Base-by-base conservation (phyloP, 2,329 filamentous ascomycete species). In the Beauveria asiatica region DNA sequence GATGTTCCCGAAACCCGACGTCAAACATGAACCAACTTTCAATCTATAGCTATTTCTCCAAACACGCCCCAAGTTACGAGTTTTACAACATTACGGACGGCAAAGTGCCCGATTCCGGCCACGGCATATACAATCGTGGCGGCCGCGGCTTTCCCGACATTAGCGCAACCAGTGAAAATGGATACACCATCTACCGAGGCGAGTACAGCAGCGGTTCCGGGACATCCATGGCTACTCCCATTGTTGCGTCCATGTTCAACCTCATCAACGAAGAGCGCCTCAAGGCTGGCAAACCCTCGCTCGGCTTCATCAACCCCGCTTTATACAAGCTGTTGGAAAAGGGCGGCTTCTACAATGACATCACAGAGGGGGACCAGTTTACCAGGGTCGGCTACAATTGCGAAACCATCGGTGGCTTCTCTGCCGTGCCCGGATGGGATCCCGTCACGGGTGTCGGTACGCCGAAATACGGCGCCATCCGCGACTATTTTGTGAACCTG, bases 81-180 rank as follows among this genome's bases (percentile, higher is more conserved):
- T 46, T 59, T 33, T 63, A 75, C 6, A 80, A 75, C 64, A 79
- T 70, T 63, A 1, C 33, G 33, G 33, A 37, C 3, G 33, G 33
- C 33, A 37, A 37, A 37, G 11, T 37, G 33, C 33, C 33, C 33
- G 33, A 37, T 37, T 37, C 33, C 11, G 33, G 33, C 2, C 33
- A 37, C 33, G 33, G 33, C 33, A 37, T 37, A 37, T 37, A 37
- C 33, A 37, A 37, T 37, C 33, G 33, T 6, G 33, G 33, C 16
- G 73, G 74, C 7, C 70, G 75, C 46, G 74, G 67, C 1, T 76
- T 73, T 51, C 74, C 75, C 1, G 75, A 76, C 56, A 66, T 77
- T 8, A 65, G 68, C 10, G 71, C 72, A 2, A 73, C 84, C 55
- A 74, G 82, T 2, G 69, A 80, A 39, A 72, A 80, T 52, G 76